These are phyloP conservation scores for Penicilliopsis zonata DNA, from an alignment of 495 filamentous ascomycete genomes.

Conservation along the genomic window DNA sequence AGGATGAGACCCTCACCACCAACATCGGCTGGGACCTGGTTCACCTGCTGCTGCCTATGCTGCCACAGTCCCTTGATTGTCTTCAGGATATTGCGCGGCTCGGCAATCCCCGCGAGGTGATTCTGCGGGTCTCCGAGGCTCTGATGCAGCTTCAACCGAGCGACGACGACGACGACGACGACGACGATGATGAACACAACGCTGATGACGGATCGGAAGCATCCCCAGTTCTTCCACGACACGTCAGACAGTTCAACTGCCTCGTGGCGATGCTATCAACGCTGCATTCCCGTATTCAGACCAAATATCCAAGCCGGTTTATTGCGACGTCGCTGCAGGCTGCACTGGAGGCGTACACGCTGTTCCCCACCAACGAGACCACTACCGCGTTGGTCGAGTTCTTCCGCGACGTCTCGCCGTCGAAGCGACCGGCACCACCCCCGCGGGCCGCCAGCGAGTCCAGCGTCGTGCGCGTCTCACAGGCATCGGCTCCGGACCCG, in stretches of 20 bases:
- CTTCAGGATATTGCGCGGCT: conserved; percentile 66
- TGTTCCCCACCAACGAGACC: conserved; percentile 45
- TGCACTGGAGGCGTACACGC: conserved; percentile 54
- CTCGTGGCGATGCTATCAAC: conserved; percentile 71
- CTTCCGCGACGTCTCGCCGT: conserved; percentile 59
- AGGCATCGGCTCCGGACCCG: conserved; percentile 62
- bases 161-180: conserved; percentile 39
- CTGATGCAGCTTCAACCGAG: conserved; percentile 46
- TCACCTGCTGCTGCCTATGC: conserved; percentile 63
- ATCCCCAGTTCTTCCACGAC: conserved; percentile 13
- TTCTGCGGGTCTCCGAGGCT: conserved; percentile 74
- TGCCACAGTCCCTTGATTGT: conserved; percentile 61
- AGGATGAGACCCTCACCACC: conserved; percentile 69
- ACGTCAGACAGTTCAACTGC: conserved; percentile 52
- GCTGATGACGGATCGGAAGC: not conserved
- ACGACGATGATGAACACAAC: conserved; percentile 14
- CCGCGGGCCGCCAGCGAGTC: conserved; percentile 49
- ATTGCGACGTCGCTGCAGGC: conserved; percentile 80
- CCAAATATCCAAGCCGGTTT: conserved; percentile 85
- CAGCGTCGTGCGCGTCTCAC: conserved; percentile 17
- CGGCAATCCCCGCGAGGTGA: conserved; percentile 89
- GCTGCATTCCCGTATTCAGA: conserved; percentile 79
- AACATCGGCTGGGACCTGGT: conserved; percentile 97
- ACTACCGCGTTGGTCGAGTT: conserved; percentile 66
- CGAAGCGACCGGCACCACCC: conserved; percentile 62